These are phyloP conservation scores for Candida morakotiae DNA, from an alignment of 805 yeast genomes.

Conservation along the genomic window DNA sequence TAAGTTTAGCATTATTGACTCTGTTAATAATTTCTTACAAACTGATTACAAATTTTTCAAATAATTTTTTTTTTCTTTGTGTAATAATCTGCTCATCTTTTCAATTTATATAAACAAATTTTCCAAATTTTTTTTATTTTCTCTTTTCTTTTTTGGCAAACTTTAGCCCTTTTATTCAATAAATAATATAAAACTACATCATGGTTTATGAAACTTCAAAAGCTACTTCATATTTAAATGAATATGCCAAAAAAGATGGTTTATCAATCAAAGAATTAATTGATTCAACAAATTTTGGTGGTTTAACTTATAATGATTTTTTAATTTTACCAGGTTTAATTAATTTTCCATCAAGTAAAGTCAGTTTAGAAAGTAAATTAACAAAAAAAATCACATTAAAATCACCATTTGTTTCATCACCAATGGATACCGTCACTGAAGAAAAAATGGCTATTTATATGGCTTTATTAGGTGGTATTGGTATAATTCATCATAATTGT, in stretches of 20 bases:
- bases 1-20: neutral
- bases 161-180: constrained; percentile 25
- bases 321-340: constrained; percentile 93
- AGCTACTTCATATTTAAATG: constrained; percentile 65
- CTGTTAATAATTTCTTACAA: neutral
- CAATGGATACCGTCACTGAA: constrained; percentile 99
- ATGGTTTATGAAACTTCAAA: constrained; percentile 38
- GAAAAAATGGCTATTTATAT: constrained; percentile 95
- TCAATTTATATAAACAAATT: neutral
- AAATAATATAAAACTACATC: constrained; percentile 1
- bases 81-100: neutral
- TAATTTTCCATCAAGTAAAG: constrained; percentile 76
- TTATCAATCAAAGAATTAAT: constrained; percentile 76
- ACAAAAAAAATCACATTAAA: constrained; percentile 89
- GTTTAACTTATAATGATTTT: constrained; percentile 95
- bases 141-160: constrained; percentile 40
- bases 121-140: constrained; percentile 2
- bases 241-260: constrained; percentile 77
- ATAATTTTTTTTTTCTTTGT: neutral
- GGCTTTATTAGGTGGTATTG: constrained; percentile 98
- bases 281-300: constrained; percentile 90
- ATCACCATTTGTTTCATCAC: constrained; percentile 95
- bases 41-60: constrained; percentile 4
- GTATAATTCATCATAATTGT: constrained; percentile 97
- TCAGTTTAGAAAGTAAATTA: constrained; percentile 76